A percentile compares a stretch with the other conserved stretches of the same genome.
Evolutionary conservation across 192 early-diverging fungal genomes (phyloP).

Genomic region (Irineochytrium annulatum): DNA sequence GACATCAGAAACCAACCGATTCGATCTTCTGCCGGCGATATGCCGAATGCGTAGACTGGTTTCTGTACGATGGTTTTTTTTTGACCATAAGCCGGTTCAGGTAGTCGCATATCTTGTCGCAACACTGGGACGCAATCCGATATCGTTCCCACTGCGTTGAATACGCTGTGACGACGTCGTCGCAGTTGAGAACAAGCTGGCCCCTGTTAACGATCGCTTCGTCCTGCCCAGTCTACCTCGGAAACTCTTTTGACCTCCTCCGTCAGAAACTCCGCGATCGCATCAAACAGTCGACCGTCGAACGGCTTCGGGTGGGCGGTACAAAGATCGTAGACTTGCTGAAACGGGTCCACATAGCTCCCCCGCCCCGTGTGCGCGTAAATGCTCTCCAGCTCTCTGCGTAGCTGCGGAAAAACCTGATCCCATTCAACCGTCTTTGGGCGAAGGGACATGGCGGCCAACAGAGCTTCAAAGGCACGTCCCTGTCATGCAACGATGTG

Average conservation of each 20-base stretch:
- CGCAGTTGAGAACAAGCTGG: constrained; percentile 58
- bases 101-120: constrained; percentile 64
- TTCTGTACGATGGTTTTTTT: constrained; percentile 35
- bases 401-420: neutral
- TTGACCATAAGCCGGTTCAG: constrained; percentile 58
- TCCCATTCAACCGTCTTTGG: no score
- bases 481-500: no score
- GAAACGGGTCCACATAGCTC: constrained; percentile 67
- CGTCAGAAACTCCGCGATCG: constrained; percentile 62
- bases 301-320: constrained; percentile 68
- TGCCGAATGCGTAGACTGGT: constrained; percentile 16
- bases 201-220: neutral
- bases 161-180: constrained; percentile 68
- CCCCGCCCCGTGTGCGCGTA: neutral
- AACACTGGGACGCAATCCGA: constrained; percentile 52
- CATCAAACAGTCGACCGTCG: constrained; percentile 60
- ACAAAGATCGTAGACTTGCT: constrained; percentile 82
- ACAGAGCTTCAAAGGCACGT: no score
- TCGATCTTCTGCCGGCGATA: constrained; percentile 63
- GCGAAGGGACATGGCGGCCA: no score
- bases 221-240: neutral
- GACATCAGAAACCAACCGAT: constrained; percentile 41
- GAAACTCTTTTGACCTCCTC: constrained; percentile 39
- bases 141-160: constrained; percentile 64
- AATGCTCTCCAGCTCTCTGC: neutral